Percentiles rank a stretch among this genome's conserved stretches.
These are phyloP conservation scores for Naganishia sp. DNA, from an alignment of 1,284 basidiomycete genomes.

Conservation along the genomic window DNA sequence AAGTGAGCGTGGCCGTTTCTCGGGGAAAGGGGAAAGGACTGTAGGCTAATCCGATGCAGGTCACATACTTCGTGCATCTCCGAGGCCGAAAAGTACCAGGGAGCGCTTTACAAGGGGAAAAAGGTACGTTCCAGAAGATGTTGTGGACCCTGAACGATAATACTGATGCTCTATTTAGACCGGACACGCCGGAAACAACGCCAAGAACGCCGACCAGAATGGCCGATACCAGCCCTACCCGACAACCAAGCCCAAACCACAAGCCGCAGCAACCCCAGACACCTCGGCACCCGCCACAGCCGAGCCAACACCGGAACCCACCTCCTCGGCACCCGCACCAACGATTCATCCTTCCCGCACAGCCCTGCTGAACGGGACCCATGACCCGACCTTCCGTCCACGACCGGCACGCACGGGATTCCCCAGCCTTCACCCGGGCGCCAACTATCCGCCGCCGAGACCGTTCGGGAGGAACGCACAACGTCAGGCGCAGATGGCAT, in stretches of 20 bases:
- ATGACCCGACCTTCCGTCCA: not conserved
- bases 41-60: constrained; percentile 34
- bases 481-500: not conserved
- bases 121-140: constrained; percentile 7
- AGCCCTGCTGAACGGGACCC: constrained; percentile 17
- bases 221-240: constrained; percentile 31
- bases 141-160: not conserved
- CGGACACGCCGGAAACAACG: constrained; percentile 31
- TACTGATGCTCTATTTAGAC: not conserved
- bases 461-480: constrained; percentile 17
- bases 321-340: constrained; percentile 33
- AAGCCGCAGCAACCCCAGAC: constrained; percentile 16
- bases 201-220: not conserved
- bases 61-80: constrained; percentile 77
- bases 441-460: constrained; percentile 28
- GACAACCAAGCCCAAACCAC: constrained; percentile 25
- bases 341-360: constrained; percentile 34
- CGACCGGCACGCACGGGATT: constrained; percentile 16
- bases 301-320: constrained; percentile 35
- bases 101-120: constrained; percentile 77
- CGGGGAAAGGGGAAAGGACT: not conserved
- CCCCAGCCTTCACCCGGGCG: constrained; percentile 30
- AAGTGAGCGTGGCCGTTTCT: constrained; percentile 55
- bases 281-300: constrained; percentile 21
- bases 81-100: constrained; percentile 91